Evolutionary conservation across 495 filamentous ascomycete species (phyloP).

Genomic region (Saxispiralis lemnorum): DNA sequence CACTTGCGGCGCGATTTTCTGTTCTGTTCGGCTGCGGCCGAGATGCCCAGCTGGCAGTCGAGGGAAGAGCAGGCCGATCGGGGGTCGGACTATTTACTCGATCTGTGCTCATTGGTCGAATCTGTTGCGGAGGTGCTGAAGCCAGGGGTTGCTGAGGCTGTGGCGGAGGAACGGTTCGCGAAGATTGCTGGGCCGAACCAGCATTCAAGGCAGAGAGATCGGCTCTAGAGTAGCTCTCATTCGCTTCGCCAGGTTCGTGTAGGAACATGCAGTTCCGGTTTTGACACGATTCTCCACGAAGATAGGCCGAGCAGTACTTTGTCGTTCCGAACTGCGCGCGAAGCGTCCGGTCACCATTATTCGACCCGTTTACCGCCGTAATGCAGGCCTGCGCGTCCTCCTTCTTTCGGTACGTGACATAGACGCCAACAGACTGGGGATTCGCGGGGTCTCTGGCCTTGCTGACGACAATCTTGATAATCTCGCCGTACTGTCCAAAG

Average conservation of each 20-base stretch:
- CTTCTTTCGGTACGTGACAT: slow-evolving; percentile 85
- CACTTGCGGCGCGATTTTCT: slow-evolving; percentile 60
- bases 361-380: slow-evolving; percentile 72
- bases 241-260: slow-evolving; percentile 90
- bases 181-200: slow-evolving; percentile 46
- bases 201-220: slow-evolving; percentile 94
- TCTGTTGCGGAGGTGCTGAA: slow-evolving; percentile 52
- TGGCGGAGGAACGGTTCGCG: slow-evolving; percentile 26
- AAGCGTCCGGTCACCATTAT: slow-evolving; percentile 71
- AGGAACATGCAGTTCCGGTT: slow-evolving; percentile 96
- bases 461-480: slow-evolving; percentile 96
- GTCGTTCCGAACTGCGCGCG: slow-evolving; percentile 93
- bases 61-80: slow-evolving; percentile 74
- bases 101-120: slow-evolving; percentile 57
- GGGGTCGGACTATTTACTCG: slow-evolving; percentile 39
- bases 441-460: slow-evolving; percentile 66
- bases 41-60: slow-evolving; percentile 82
- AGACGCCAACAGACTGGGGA: slow-evolving; percentile 72
- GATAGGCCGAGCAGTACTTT: slow-evolving; percentile 95
- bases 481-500: slow-evolving; percentile 97
- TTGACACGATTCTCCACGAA: slow-evolving; percentile 78
- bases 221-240: slow-evolving; percentile 87
- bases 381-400: slow-evolving; percentile 81
- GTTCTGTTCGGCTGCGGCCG: slow-evolving; percentile 49
- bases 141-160: slow-evolving; percentile 31